Evolutionary conservation across 1,284 basidiomycete species (phyloP).

Genomic region (Melampsora americana): DNA sequence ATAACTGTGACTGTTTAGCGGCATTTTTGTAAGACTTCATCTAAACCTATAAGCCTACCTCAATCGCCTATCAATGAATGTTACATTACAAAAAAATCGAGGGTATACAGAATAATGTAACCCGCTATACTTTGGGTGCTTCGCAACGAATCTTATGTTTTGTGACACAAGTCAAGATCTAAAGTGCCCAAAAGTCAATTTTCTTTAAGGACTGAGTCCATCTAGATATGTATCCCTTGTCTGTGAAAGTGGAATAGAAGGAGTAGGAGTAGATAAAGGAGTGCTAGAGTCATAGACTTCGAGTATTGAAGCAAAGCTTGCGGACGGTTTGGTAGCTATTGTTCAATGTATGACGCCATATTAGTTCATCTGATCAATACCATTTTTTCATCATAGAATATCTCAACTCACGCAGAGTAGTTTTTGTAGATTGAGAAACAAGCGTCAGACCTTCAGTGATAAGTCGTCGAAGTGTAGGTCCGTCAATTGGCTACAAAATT

Average conservation of each 20-base stretch:
- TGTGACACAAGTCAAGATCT: too few species aligned
- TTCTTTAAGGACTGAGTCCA: neutral
- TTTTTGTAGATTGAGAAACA: neutral
- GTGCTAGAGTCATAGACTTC: neutral
- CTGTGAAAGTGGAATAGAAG: neutral
- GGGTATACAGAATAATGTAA: too few species aligned
- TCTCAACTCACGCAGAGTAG: constrained; percentile 1
- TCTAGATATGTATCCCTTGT: neutral
- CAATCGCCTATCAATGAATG: too few species aligned
- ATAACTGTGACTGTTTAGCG: too few species aligned
- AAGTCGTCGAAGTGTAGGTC: constrained; percentile 17
- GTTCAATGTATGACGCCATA: neutral
- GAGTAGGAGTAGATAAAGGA: neutral
- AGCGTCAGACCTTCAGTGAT: constrained; percentile 33
- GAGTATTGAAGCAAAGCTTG: constrained; percentile 27
- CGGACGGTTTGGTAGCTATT: neutral
- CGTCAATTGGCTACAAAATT: constrained; percentile 10
- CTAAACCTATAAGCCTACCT: too few species aligned
- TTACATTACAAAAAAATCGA: too few species aligned
- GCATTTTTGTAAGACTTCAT: too few species aligned
- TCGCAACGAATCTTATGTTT: too few species aligned
- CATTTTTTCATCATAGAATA: neutral
- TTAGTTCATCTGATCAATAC: neutral
- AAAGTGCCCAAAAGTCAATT: neutral
- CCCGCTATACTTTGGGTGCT: too few species aligned